Conservation (phyloP, 2,329 filamentous ascomycete genomes). For the Cladorrhinum sp. region DNA sequence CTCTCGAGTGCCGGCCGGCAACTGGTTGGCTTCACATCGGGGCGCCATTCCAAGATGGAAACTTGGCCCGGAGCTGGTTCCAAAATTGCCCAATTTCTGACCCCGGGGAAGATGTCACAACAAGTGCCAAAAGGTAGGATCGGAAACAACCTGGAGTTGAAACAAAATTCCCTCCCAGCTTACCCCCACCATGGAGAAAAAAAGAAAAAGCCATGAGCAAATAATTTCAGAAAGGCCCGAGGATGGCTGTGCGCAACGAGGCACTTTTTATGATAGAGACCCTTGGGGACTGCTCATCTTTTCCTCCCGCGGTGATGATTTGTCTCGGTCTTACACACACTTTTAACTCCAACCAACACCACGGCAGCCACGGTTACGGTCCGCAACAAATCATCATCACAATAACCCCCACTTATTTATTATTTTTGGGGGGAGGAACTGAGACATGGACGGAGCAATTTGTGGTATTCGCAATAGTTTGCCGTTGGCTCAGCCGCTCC, state of each 20-base stretch:
- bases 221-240: neutral
- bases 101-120: neutral
- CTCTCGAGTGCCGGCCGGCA: neutral
- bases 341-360: too few relatives aligned
- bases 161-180: neutral
- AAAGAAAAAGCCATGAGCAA: neutral
- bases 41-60: neutral
- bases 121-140: conserved; percentile 3
- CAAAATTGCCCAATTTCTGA: conserved; percentile 9
- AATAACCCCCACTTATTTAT: neutral
- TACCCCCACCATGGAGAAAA: neutral
- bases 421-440: neutral
- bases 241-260: neutral
- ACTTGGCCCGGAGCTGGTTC: neutral
- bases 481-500: neutral
- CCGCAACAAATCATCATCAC: neutral
- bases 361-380: neutral
- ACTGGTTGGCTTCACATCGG: neutral
- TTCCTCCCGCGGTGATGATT: too few relatives aligned
- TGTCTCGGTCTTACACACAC: neutral
- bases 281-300: too few relatives aligned
- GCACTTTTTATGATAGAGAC: too few relatives aligned
- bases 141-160: neutral
- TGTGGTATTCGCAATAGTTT: neutral
- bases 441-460: neutral